Base-by-base conservation (phyloP, 2,329 filamentous ascomycete species). In the Aspergillus texensis region DNA sequence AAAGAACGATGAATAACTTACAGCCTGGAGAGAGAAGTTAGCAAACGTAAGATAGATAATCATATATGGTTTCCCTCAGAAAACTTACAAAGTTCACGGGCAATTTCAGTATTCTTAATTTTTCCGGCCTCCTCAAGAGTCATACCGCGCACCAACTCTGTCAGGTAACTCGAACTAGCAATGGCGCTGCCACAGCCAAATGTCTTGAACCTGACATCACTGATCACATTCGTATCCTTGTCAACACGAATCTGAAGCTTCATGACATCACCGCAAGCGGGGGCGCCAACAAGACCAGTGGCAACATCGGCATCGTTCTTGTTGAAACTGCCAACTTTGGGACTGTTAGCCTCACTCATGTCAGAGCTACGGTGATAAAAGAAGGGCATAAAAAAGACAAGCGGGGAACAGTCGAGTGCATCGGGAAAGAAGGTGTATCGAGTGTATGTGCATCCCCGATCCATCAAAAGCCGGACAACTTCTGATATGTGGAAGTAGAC, bases 61-160 rank as follows among this genome's bases (percentile, higher is more conserved):
- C 8, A 34, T 11, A 26, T 12, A 55, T 6, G 2, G n/a, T 3
- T 21, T 28, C 16, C 16, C 16, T n/a, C 11, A 19, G 16, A 32
- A 32, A 30, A 55, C 52, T 55, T 91, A 91, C 92, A 95, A 62
- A 97, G 84, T 82, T 99, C 96, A 84, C 96, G 96, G 43, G 95
- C 95, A 76, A 99, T 99, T 81, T 99, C 94, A 4, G 94, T 97
- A 82, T 99, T 99, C 83, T 93, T 91, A 72, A 99, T 92, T 82
- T 91, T 90, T 60, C 89, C 89, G 39, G 96, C 95, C 78, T 99
- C 93, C 72, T 99, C 95, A 69, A 99, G 81, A 16, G 91, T 96
- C 94, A 98, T 99, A 65, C 95, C 95, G 68, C 93, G 88, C 67
- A 99, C 94, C 64, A 99, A 84, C 81, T 97, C 93, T 10, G 95